phyloP scores from a whole-genome alignment of 768 basidiomycete genomes.

The Termitomyces eurrhizus region DNA sequence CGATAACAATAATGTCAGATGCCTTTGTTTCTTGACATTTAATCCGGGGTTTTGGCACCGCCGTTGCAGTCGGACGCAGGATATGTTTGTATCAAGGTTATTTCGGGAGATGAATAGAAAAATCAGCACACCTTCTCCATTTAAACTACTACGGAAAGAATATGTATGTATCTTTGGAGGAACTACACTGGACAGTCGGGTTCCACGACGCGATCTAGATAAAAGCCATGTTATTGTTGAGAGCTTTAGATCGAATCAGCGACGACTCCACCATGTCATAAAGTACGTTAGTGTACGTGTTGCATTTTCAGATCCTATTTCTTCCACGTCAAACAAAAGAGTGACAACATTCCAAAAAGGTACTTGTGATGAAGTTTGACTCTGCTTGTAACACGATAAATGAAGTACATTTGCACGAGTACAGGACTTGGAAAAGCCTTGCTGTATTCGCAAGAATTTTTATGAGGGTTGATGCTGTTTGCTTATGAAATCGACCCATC shows the following conservation, averaged over 20 bases:
- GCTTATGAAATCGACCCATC: not conserved
- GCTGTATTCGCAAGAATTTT: not conserved
- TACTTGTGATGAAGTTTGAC: not conserved
- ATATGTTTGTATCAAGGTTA: not conserved
- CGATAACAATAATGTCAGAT: conserved; percentile 38
- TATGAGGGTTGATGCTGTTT: not conserved
- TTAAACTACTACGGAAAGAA: too few relatives aligned
- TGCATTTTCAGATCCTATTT: not conserved
- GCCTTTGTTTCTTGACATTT: conserved; percentile 35
- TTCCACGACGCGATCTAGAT: not conserved
- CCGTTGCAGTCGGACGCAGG: conserved; percentile 4
- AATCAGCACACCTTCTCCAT: not conserved
- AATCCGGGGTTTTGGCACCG: conserved; percentile 11
- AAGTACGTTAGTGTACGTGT: not conserved
- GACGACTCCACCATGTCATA: not conserved
- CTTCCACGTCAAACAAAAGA: too few relatives aligned
- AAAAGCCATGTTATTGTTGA: not conserved
- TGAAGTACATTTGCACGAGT: not conserved
- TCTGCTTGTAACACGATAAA: not conserved
- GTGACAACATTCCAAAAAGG: not conserved
- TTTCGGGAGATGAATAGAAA: not conserved
- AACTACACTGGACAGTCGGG: not conserved
- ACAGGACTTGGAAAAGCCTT: not conserved
- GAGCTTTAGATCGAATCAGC: not conserved
- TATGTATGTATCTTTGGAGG: not conserved